phyloP scores from a whole-genome alignment of 1,139 yeast species.

The Casaregolazyma suthepensis region DNA sequence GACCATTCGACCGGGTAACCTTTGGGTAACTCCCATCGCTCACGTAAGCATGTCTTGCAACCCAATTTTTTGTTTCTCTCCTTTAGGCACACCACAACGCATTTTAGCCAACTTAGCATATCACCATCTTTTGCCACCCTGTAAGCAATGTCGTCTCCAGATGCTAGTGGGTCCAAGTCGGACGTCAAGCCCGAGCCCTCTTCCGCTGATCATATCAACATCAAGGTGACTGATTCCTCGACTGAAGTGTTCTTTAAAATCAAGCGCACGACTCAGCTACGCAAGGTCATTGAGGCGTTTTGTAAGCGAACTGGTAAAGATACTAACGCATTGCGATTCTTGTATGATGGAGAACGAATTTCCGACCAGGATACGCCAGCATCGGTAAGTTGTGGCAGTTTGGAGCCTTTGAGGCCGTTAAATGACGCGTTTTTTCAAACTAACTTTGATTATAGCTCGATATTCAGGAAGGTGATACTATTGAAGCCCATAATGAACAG shows the following conservation, averaged over 20 bases:
- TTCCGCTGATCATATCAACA: conserved; percentile 58
- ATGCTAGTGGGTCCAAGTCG: conserved; percentile 19
- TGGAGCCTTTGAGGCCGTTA: background rate
- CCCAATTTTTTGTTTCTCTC: background rate
- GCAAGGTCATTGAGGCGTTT: conserved; percentile 94
- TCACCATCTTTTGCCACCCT: background rate
- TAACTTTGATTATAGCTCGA: conserved; percentile 44
- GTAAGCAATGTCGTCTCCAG: conserved; percentile 3
- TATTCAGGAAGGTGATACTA: conserved; percentile 90
- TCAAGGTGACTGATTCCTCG: conserved; percentile 88
- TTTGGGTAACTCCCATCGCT: background rate
- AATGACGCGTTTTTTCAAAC: conserved; percentile 8
- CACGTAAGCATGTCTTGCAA: background rate
- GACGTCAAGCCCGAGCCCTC: conserved; percentile 32
- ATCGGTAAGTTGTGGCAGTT: conserved; percentile 35
- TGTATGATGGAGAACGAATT: conserved; percentile 90
- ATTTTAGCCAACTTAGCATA: background rate
- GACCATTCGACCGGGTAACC: background rate
- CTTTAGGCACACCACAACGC: background rate
- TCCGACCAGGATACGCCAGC: conserved; percentile 88
- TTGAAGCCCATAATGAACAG: conserved; percentile 98
- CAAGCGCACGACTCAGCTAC: conserved; percentile 86
- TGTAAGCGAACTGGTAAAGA: conserved; percentile 97
- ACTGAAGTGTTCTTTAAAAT: conserved; percentile 95
- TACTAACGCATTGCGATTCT: conserved; percentile 72